Base-by-base conservation (phyloP, 352 stramenopile genomes). In the Pythium folliculosum region DNA sequence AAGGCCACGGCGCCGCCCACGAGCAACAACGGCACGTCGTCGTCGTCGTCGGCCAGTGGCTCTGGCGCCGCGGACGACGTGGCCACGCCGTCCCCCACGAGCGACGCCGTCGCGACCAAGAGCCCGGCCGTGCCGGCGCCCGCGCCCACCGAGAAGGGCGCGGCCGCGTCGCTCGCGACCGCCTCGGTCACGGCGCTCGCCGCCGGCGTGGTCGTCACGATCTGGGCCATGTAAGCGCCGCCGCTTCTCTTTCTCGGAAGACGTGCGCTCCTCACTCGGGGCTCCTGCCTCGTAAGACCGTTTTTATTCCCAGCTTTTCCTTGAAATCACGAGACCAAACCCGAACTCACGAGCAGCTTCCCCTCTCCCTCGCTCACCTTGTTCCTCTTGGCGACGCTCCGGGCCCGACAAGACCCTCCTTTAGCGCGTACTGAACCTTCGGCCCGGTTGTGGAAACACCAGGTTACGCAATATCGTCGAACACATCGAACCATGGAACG, bases 11-110 rank as follows among this genome's bases (percentile, higher is more conserved):
- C 32, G 13, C 23, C 37, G 27, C 51, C 60, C 9, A 19, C 48
- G n/a, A 32, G 21, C n/a, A 27, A 3, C 14, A 45, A 35, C 19
- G 48, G 22, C 22, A 16, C 49, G 49, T 22, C 49, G 30, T 43
- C 23, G 1, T 48, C 52, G 17, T 5, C 30, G 32, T 5, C 25
- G 21, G 52, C 38, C 35, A 38, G 22, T 37, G 54, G 54, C 56
- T 63, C 56, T 3, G 19, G 25, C 38, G 52, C 8, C 35, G 57
- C 23, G n/a, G 25, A 60, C 30, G 23, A 22, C 45, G 32, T 22
- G 44, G 32, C 58, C 9, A 27, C 58, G 47, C 10, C 58, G 44
- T 45, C 56, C 16, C 27, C 56, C 17, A 45, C 58, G 44, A 35
- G n/a, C 19, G 58, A 64, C n/a, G 32, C 10, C 19, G 47, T 56